Percentiles rank a stretch among this genome's conserved stretches.
phyloP scores from a whole-genome alignment of 1,284 basidiomycete genomes.

The Chalciporus sp. region DNA sequence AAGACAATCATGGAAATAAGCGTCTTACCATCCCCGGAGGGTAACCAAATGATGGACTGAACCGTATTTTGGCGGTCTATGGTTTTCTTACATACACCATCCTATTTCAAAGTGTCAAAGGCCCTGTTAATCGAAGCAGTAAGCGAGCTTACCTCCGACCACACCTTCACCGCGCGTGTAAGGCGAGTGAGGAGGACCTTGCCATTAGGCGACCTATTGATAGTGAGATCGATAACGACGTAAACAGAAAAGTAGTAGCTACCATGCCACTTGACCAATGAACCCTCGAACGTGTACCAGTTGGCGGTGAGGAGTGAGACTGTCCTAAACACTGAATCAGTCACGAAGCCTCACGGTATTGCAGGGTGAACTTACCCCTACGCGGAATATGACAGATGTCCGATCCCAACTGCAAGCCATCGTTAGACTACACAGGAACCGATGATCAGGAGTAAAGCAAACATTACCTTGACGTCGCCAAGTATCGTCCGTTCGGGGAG shows the following conservation, averaged over 20 bases:
- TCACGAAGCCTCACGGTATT: constrained; percentile 8
- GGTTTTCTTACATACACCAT: constrained; percentile 71
- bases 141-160: constrained; percentile 60
- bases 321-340: constrained; percentile 44
- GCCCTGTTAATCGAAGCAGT: constrained; percentile 5
- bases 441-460: background rate
- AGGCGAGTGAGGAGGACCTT: constrained; percentile 66
- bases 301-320: constrained; percentile 60
- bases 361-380: constrained; percentile 49
- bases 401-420: constrained; percentile 66
- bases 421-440: constrained; percentile 8
- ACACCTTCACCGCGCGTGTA: constrained; percentile 71
- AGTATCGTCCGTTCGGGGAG: constrained; percentile 41
- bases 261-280: constrained; percentile 81
- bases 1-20: constrained; percentile 10
- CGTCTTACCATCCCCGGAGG: constrained; percentile 58
- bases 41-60: constrained; percentile 74
- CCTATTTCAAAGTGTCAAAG: constrained; percentile 41
- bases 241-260: constrained; percentile 8
- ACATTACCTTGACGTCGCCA: constrained; percentile 39
- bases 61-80: constrained; percentile 65
- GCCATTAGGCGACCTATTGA: constrained; percentile 66
- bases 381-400: constrained; percentile 72
- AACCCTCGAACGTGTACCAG: constrained; percentile 76
- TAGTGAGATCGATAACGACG: constrained; percentile 15